Base-by-base conservation (phyloP, 148 eudicot genomes). In the Silene conica region DNA sequence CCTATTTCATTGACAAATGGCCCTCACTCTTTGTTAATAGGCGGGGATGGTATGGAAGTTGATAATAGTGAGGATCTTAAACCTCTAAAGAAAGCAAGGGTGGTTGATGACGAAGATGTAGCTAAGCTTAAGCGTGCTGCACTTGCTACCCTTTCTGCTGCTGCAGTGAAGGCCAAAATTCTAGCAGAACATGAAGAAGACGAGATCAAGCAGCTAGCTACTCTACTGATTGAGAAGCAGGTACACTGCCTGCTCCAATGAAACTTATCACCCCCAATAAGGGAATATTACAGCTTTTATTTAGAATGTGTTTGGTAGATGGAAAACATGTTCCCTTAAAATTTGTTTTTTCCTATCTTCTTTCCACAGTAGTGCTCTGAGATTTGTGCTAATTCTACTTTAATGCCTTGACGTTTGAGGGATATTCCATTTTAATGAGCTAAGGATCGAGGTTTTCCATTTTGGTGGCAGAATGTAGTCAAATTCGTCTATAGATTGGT, bases 121-220 rank as follows among this genome's bases (percentile, higher is more conserved):
- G 82, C 83, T 71, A 95, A 85, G 78, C 62, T 95, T 70, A 92
- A 87, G 77, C 85, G 84, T 59, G 96, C 93, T 73, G 96, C 96
- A 65, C 75, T 86, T 62, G 86, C 97, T 58, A 90, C 97, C 55
- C 68, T 95, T 31, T 88, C 97, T 15, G 96, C 97, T 62, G 99
- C 97, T 68, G 97, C 96, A 48, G 91, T 92, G 82, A 95, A 95
- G 82, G 96, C 99, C 67, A 95, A 92, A 81, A 79, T 88, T 81
- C 93, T 95, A 57, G 97, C 92, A n/a, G 80, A 87, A 70, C 92
- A 95, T 68, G 99, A 95, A 81, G 99, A 95, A 85, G 94, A 90
- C 43, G 93, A 90, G 78, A 86, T 92, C 23, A 88, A 79, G 75
- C 94, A 87, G 79, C 89, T 95, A 70, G 86, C 99, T 41, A 76